These are phyloP conservation scores for Aechmea fasciata DNA, from an alignment of 176 grass and related monocot species.

Conservation along the genomic window DNA sequence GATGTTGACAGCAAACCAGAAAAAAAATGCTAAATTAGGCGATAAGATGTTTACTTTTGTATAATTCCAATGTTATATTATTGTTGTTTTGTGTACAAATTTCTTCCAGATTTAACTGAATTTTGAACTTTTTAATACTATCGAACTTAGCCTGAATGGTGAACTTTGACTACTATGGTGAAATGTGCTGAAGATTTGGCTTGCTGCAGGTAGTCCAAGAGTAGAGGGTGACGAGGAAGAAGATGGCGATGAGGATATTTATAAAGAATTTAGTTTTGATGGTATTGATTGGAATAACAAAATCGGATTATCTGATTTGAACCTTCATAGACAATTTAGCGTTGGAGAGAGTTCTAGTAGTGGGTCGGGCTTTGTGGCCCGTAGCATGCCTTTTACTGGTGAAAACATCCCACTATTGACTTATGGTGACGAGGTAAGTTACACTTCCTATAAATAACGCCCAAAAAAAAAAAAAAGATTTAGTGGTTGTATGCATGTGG, in stretches of 20 bases:
- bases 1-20: too few species aligned
- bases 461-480: too few species aligned
- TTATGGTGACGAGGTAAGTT: conserved; percentile 40
- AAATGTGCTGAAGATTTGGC: not conserved
- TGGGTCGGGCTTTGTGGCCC: not conserved
- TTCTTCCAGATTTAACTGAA: not conserved
- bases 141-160: not conserved
- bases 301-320: not conserved
- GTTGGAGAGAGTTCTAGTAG: conserved; percentile 21
- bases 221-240: conserved; percentile 46
- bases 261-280: conserved; percentile 35
- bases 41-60: too few species aligned
- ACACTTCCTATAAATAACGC: not conserved
- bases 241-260: conserved; percentile 39
- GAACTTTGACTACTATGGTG: not conserved
- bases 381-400: not conserved
- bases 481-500: too few species aligned
- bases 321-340: conserved; percentile 19
- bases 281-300: conserved; percentile 16
- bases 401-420: conserved; percentile 28
- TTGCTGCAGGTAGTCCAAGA: conserved; percentile 33
- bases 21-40: too few species aligned
- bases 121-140: not conserved
- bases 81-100: not conserved
- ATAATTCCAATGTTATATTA: not conserved